Evolutionary conservation across 2,329 filamentous ascomycete genomes (phyloP).

Genomic region (Grosmannia penicillata): DNA sequence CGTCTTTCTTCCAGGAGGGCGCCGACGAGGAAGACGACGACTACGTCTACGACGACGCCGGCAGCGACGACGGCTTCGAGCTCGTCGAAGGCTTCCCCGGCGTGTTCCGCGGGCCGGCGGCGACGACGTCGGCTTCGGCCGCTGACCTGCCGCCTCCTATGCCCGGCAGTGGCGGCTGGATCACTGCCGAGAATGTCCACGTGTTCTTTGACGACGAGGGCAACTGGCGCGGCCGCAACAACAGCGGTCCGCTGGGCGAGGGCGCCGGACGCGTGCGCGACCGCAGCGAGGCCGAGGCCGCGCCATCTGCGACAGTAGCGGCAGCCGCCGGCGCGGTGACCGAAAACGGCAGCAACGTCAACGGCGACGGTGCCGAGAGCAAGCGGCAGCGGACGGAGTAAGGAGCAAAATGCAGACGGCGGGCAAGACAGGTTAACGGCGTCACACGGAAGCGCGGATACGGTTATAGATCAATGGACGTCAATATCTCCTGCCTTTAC

Average conservation of each 20-base stretch:
- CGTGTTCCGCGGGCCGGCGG: constrained; percentile 30
- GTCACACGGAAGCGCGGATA: too few species aligned
- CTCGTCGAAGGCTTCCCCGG: constrained; percentile 44
- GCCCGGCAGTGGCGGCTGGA: constrained; percentile 66
- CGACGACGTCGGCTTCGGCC: constrained; percentile 13
- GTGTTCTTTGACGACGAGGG: constrained; percentile 72
- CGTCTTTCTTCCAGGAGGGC: constrained; percentile 40
- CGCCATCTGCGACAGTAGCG: neutral
- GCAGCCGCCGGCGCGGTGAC: neutral
- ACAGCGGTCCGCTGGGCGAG: constrained; percentile 39
- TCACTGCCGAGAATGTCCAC: constrained; percentile 81
- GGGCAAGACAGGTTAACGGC: neutral
- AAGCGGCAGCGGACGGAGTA: constrained; percentile 33
- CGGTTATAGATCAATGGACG: too few species aligned
- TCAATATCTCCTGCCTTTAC: too few species aligned
- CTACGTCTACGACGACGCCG: constrained; percentile 35
- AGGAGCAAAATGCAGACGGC: constrained; percentile 1
- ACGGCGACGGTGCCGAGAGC: constrained; percentile 23
- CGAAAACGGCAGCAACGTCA: constrained; percentile 8
- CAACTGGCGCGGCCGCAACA: constrained; percentile 51
- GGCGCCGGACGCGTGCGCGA: constrained; percentile 45
- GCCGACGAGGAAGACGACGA: constrained; percentile 39
- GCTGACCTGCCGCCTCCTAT: constrained; percentile 49
- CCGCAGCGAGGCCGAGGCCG: constrained; percentile 32
- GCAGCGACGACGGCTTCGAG: constrained; percentile 41